Evolutionary conservation across 768 basidiomycete species (phyloP).

Genomic region (Tylopilus balloui): DNA sequence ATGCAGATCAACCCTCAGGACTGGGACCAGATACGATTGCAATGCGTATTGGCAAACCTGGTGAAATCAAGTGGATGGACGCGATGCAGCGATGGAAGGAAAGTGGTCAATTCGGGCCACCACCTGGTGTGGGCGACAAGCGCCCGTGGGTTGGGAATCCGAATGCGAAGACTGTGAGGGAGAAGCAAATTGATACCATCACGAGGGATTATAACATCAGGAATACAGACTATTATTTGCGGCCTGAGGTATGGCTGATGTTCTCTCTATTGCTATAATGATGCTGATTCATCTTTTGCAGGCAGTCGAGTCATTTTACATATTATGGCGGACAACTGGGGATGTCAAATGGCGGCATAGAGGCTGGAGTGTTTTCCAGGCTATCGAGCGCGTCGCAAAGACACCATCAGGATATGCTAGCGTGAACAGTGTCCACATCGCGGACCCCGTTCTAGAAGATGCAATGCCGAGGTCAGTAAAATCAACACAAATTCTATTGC

Average conservation of each 20-base stretch:
- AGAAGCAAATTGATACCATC: conserved; percentile 21
- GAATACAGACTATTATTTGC: conserved; percentile 49
- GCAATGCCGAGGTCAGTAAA: conserved; percentile 68
- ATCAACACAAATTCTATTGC: neutral
- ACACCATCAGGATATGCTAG: conserved; percentile 61
- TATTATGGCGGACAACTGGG: conserved; percentile 68
- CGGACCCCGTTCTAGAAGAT: conserved; percentile 41
- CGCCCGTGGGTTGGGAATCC: conserved; percentile 27
- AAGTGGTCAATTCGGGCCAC: conserved; percentile 40
- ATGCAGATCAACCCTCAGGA: conserved; percentile 66
- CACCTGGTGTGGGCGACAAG: conserved; percentile 50
- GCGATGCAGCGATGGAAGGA: conserved; percentile 45
- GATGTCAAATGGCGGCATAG: conserved; percentile 64
- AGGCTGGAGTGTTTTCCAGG: conserved; percentile 67
- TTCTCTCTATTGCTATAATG: neutral
- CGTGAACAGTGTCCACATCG: conserved; percentile 44
- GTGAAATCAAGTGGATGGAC: conserved; percentile 26
- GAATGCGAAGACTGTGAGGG: conserved; percentile 9
- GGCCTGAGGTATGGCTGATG: conserved; percentile 58
- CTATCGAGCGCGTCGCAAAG: conserved; percentile 56
- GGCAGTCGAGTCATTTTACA: conserved; percentile 70
- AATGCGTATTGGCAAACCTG: conserved; percentile 26
- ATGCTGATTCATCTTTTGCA: conserved; percentile 24
- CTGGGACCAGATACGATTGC: conserved; percentile 59
- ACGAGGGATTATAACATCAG: conserved; percentile 52